These are phyloP conservation scores for Alternaria ventricosa DNA, from an alignment of 2,329 filamentous ascomycete genomes.

Conservation along the genomic window DNA sequence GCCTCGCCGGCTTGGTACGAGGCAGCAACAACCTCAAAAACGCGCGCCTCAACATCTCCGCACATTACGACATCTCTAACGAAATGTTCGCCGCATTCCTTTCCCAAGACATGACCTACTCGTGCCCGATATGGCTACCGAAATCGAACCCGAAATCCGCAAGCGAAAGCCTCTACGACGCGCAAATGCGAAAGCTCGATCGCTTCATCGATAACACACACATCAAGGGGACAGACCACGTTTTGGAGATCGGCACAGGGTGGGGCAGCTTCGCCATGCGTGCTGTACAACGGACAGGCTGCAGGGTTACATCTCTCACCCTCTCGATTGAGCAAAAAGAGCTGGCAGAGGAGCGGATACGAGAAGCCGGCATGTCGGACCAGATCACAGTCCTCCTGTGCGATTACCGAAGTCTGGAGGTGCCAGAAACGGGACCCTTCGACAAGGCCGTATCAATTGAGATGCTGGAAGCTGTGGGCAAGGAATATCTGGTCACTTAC, in stretches of 20 bases:
- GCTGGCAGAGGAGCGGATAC: constrained; percentile 70
- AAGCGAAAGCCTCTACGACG: constrained; percentile 67
- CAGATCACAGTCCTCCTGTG: constrained; percentile 69
- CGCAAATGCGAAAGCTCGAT: constrained; percentile 71
- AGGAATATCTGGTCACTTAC: constrained; percentile 71
- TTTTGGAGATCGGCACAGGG: constrained; percentile 77
- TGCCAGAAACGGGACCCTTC: constrained; percentile 58
- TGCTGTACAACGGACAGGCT: constrained; percentile 70
- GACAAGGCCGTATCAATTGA: constrained; percentile 79
- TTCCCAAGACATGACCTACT: constrained; percentile 79
- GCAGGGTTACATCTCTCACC: constrained; percentile 72
- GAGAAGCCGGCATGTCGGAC: constrained; percentile 64
- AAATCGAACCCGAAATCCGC: constrained; percentile 49
- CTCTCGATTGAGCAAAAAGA: constrained; percentile 72
- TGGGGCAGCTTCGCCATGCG: constrained; percentile 78
- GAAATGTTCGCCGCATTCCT: constrained; percentile 78
- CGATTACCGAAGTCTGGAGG: constrained; percentile 70
- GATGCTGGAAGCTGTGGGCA: constrained; percentile 77
- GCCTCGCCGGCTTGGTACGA: constrained; percentile 62
- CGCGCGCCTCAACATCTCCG: constrained; percentile 68
- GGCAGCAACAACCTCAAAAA: constrained; percentile 57
- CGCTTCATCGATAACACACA: constrained; percentile 70
- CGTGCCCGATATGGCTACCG: constrained; percentile 70
- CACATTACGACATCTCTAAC: constrained; percentile 79
- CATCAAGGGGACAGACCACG: constrained; percentile 70